phyloP scores from a whole-genome alignment of 208 protist species.

The Naegleria gruberi region DNA sequence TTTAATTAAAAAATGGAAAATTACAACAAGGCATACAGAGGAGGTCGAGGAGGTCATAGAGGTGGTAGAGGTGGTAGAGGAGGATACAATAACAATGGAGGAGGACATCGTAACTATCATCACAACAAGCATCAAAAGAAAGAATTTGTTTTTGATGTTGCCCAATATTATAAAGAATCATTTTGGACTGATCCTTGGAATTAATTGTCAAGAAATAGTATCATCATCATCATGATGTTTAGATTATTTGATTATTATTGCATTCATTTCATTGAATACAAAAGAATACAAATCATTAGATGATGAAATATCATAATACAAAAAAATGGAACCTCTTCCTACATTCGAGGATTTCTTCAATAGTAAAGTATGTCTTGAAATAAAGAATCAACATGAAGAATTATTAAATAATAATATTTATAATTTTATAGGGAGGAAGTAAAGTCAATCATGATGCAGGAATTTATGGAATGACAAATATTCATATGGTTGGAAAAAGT shows the following conservation, averaged over 20 bases:
- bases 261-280: too few species aligned
- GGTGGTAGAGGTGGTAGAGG: neutral
- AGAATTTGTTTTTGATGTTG: neutral
- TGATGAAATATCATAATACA: neutral
- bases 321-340: neutral
- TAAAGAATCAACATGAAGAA: too few species aligned
- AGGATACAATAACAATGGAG: neutral
- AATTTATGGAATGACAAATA: neutral
- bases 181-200: neutral
- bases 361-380: neutral
- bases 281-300: too few species aligned
- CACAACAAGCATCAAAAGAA: neutral
- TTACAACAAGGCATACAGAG: neutral
- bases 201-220: neutral
- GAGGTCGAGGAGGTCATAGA: neutral
- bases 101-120: neutral
- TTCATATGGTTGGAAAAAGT: neutral
- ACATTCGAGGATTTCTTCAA: neutral
- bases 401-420: neutral
- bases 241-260: neutral
- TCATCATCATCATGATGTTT: neutral
- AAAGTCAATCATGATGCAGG: neutral
- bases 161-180: neutral
- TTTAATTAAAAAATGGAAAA: neutral
- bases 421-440: neutral